Conservation (phyloP, 108 stramenopile genomes). For the Fistulifera pelliculosa region DNA sequence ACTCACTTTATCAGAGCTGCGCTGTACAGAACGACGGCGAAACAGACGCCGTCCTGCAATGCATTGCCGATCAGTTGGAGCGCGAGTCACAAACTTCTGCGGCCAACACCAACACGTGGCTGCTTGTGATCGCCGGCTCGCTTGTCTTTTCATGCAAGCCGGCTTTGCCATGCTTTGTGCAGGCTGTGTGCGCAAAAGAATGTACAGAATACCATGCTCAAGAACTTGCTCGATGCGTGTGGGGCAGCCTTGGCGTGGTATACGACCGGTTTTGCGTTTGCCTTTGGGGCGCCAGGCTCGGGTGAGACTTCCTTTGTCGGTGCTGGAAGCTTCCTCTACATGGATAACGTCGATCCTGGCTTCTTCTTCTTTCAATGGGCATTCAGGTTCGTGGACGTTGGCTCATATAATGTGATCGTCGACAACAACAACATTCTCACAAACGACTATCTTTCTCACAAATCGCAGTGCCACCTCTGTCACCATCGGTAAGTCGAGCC, state of each 20-base stretch:
- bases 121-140: conserved; percentile 13
- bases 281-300: conserved; percentile 38
- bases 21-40: no score
- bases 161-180: conserved; percentile 81
- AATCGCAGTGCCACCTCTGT: conserved; percentile 81
- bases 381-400: no score
- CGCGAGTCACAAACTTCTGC: not conserved
- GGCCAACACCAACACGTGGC: not conserved
- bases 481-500: conserved; percentile 79
- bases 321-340: conserved; percentile 40
- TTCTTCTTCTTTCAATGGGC: conserved; percentile 80
- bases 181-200: conserved; percentile 79
- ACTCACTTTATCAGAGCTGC: no score
- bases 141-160: conserved; percentile 86
- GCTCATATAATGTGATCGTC: no score
- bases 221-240: conserved; percentile 84
- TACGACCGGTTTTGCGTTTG: conserved; percentile 69
- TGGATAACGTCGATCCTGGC: conserved; percentile 52
- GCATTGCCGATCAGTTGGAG: not conserved
- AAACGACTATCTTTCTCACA: no score
- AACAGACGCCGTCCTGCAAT: not conserved
- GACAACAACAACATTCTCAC: no score
- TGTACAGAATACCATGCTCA: conserved; percentile 80
- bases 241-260: conserved; percentile 71
- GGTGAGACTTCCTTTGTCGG: conserved; percentile 44